Percentiles rank a stretch among this genome's conserved stretches.
Conservation (phyloP, 345 rosid species). For the Eucalyptus coolabah region DNA sequence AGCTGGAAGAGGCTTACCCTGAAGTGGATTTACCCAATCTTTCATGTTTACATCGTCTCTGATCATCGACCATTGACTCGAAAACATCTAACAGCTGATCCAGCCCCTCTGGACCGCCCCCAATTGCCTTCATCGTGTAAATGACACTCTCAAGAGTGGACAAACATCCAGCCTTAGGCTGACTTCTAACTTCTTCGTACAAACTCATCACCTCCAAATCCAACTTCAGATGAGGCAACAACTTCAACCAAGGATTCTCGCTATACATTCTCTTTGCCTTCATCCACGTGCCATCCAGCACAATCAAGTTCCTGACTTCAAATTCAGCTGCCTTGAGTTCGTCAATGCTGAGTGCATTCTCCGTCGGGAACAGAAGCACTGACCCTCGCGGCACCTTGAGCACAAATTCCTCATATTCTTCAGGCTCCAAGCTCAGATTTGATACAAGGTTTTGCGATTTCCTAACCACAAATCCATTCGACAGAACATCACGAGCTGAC, state of each 20-base stretch:
- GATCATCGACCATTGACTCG: conserved; percentile 70
- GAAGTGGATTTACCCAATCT: conserved; percentile 11
- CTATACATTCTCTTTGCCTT: conserved; percentile 72
- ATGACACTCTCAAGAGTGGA: conserved; percentile 86
- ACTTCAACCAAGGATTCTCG: conserved; percentile 85
- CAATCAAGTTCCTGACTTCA: conserved; percentile 57
- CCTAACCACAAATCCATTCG: conserved; percentile 52
- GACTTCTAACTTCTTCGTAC: conserved; percentile 58
- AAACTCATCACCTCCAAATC: conserved; percentile 49
- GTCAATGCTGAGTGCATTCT: conserved; percentile 30
- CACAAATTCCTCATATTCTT: conserved; percentile 48
- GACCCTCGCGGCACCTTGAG: conserved; percentile 52
- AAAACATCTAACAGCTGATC: conserved; percentile 62
- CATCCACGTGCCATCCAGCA: conserved; percentile 80
- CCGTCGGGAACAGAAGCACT: conserved; percentile 52
- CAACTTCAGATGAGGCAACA: conserved; percentile 67
- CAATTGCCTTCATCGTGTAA: conserved; percentile 47
- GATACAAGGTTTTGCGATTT: conserved; percentile 13
- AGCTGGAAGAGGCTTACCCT: background rate
- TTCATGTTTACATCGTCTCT: conserved; percentile 53
- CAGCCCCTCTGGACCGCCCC: conserved; percentile 31
- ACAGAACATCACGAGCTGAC: conserved; percentile 23
- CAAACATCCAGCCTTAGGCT: conserved; percentile 67
- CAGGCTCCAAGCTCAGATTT: conserved; percentile 2
- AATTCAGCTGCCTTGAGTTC: conserved; percentile 27